Evolutionary conservation across 2,329 filamentous ascomycete species (phyloP).

Genomic region (Pseudogymnoascus pannorum): DNA sequence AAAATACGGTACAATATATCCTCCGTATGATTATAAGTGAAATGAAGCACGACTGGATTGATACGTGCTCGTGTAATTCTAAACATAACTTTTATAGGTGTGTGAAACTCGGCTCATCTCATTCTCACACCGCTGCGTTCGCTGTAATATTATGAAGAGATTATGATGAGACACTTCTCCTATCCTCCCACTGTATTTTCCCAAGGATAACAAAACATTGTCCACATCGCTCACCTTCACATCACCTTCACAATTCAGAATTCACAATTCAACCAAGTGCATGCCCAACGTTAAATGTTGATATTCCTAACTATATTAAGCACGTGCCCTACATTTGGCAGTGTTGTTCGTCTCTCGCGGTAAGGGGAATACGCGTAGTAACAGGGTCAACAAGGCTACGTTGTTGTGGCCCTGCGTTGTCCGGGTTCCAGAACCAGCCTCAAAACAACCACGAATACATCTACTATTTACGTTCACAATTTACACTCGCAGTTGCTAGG

Average conservation of each 20-base stretch:
- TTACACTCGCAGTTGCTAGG: neutral
- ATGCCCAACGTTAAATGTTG: neutral
- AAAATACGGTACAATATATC: neutral
- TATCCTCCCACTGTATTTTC: neutral
- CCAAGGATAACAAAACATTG: neutral
- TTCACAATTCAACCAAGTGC: neutral
- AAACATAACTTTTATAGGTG: neutral
- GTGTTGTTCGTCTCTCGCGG: neutral
- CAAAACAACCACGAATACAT: conserved; percentile 29
- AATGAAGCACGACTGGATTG: neutral
- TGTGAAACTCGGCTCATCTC: conserved; percentile 6
- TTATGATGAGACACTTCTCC: conserved; percentile 7
- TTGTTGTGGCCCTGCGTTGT: conserved; percentile 37
- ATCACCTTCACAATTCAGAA: neutral
- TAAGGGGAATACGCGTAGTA: conserved; percentile 3
- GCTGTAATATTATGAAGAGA: conserved; percentile 7
- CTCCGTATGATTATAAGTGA: neutral
- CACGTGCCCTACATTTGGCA: neutral
- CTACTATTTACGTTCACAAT: neutral
- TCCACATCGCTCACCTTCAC: neutral
- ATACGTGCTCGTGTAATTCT: neutral
- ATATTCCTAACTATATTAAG: neutral
- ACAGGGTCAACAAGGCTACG: conserved; percentile 7
- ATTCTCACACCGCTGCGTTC: neutral
- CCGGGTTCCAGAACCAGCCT: conserved; percentile 30